These are phyloP conservation scores for Exophiala sideris DNA, from an alignment of 2,329 filamentous ascomycete species.

Conservation along the genomic window DNA sequence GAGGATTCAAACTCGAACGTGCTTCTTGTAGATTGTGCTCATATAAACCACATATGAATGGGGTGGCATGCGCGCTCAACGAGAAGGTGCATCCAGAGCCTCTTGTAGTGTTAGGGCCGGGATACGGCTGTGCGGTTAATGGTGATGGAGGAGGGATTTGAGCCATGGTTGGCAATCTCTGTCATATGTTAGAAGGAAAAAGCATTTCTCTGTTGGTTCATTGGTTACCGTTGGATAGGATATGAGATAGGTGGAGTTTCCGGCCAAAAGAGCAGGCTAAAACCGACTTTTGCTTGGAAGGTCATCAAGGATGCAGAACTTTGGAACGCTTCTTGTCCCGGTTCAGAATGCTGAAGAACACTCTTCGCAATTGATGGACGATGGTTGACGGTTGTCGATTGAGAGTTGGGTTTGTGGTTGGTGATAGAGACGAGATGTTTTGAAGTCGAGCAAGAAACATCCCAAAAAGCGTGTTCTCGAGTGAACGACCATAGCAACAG, in stretches of 20 bases:
- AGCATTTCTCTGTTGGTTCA: background rate
- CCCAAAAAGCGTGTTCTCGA: too few species aligned
- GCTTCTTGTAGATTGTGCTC: background rate
- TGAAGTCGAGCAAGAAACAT: background rate
- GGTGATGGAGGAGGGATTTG: background rate
- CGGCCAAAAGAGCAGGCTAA: too few species aligned
- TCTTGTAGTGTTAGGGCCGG: background rate
- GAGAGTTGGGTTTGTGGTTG: too few species aligned
- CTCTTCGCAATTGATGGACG: too few species aligned
- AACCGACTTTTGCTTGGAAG: background rate
- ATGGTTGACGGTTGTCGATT: too few species aligned
- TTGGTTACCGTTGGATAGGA: slow-evolving; percentile 4
- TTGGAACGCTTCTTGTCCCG: too few species aligned
- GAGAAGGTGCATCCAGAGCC: too few species aligned
- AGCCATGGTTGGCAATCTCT: background rate
- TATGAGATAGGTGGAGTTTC: background rate
- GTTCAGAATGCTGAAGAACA: too few species aligned
- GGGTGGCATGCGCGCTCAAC: background rate
- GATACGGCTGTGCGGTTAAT: too few species aligned
- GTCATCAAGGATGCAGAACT: too few species aligned
- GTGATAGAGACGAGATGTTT: background rate
- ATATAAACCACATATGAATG: background rate
- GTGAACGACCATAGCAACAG: background rate
- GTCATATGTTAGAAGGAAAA: background rate
- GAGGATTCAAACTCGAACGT: background rate